A percentile compares a stretch with the other conserved stretches of the same genome.
Conservation (phyloP, 148 eudicot species). For the Persicaria tinctoria region DNA sequence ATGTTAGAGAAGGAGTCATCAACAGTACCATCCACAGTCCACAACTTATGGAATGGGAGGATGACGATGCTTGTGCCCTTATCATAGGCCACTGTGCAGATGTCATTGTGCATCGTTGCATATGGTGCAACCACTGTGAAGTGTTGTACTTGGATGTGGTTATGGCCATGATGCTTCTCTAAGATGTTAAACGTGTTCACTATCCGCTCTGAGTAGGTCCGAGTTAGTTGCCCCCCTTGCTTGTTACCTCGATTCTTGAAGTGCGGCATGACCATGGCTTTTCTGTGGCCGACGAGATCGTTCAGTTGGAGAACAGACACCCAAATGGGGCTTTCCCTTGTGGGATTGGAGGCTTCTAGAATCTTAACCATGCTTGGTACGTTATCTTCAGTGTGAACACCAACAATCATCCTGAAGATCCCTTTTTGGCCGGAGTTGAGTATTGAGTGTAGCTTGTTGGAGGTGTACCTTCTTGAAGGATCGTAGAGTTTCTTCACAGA, state of each 20-base stretch:
- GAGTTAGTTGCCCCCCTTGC: constrained; percentile 5
- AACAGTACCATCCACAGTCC: constrained; percentile 10
- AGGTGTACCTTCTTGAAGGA: constrained; percentile 16
- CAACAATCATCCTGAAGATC: constrained; percentile 14
- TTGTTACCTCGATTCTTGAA: constrained; percentile 7
- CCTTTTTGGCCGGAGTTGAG: constrained; percentile 13
- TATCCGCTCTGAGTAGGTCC: constrained; percentile 7
- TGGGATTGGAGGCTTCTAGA: constrained; percentile 18
- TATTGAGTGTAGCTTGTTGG: constrained; percentile 9
- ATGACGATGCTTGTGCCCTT: constrained; percentile 18
- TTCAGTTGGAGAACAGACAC: constrained; percentile 21
- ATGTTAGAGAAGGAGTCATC: constrained; percentile 9
- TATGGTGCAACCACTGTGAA: constrained; percentile 19
- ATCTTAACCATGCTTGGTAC: constrained; percentile 19
- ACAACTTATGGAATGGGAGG: constrained; percentile 20
- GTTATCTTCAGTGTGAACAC: constrained; percentile 20
- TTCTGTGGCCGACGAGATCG: constrained; percentile 17
- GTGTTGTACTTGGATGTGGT: constrained; percentile 18
- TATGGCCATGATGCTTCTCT: constrained; percentile 13
- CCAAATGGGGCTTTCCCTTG: constrained; percentile 19
- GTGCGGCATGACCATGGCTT: constrained; percentile 17
- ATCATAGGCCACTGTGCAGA: constrained; percentile 20
- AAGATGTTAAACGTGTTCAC: constrained; percentile 12
- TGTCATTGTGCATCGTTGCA: constrained; percentile 21
- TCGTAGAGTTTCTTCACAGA: constrained; percentile 17